Percentiles rank a stretch among this genome's conserved stretches.
phyloP scores from a whole-genome alignment of 2,329 filamentous ascomycete genomes.

The Fusarium robinianum region DNA sequence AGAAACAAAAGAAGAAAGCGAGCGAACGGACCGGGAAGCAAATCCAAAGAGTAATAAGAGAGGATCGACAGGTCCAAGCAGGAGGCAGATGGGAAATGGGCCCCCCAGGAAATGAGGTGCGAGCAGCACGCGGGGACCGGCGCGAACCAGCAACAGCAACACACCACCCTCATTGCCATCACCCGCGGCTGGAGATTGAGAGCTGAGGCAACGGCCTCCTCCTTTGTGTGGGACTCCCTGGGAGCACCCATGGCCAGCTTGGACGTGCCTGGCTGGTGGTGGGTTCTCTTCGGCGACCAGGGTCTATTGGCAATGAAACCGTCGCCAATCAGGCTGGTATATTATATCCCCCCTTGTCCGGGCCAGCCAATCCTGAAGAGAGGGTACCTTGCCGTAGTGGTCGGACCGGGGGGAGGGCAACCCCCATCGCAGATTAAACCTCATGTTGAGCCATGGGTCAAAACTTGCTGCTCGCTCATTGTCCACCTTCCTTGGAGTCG shows the following conservation, averaged over 20 bases:
- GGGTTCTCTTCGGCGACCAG: conserved; percentile 16
- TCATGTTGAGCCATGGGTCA: conserved; percentile 19
- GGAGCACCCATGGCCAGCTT: conserved; percentile 23
- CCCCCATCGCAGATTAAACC: conserved; percentile 29
- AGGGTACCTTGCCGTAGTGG: conserved; percentile 21
- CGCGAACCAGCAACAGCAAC: conserved; percentile 18
- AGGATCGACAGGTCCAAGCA: conserved; percentile 33
- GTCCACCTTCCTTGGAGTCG: too few relatives aligned
- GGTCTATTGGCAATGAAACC: conserved; percentile 32
- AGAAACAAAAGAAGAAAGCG: conserved; percentile 27
- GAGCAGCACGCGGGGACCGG: conserved; percentile 27
- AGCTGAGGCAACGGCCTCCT: conserved; percentile 27
- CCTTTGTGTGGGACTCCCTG: conserved; percentile 16
- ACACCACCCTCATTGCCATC: conserved; percentile 24
- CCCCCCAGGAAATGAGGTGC: conserved; percentile 35
- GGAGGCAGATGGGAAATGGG: conserved; percentile 24
- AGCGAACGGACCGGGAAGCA: conserved; percentile 23
- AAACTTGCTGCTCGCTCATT: conserved; percentile 20
- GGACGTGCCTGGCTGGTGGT: conserved; percentile 16
- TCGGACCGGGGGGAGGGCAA: conserved; percentile 24
- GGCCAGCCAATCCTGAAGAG: conserved; percentile 30
- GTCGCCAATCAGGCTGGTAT: conserved; percentile 33
- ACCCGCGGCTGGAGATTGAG: conserved; percentile 30
- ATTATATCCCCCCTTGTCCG: conserved; percentile 30
- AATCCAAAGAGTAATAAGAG: conserved; percentile 21